Conservation (phyloP, 345 rosid genomes). For the Rubroshorea leprosula region DNA sequence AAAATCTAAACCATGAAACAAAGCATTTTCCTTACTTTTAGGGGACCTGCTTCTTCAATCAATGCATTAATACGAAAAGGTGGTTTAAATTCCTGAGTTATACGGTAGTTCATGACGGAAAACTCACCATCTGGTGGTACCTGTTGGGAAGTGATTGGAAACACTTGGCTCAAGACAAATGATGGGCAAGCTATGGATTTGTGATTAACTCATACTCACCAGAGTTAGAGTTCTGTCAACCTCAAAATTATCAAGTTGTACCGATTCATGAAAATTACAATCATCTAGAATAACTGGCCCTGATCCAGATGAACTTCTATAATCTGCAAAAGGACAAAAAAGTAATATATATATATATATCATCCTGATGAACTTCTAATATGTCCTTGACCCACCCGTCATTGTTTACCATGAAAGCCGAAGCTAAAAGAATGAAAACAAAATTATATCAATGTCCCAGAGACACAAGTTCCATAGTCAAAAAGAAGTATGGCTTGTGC, state of each 20-base stretch:
- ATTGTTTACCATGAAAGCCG: too few relatives aligned
- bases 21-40: constrained; percentile 27
- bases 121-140: constrained; percentile 58
- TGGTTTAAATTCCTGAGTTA: constrained; percentile 61
- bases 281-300: constrained; percentile 49
- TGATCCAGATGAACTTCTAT: constrained; percentile 33
- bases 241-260: constrained; percentile 47
- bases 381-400: too few relatives aligned
- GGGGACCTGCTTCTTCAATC: constrained; percentile 54
- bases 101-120: constrained; percentile 52
- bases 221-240: constrained; percentile 39
- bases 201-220: constrained; percentile 26
- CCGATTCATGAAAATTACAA: constrained; percentile 59
- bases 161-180: neutral
- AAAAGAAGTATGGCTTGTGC: neutral
- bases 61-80: constrained; percentile 50
- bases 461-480: neutral
- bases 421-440: too few relatives aligned
- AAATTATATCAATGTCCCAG: neutral
- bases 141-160: constrained; percentile 19
- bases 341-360: too few relatives aligned
- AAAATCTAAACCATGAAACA: neutral
- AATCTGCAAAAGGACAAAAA: constrained; percentile 32
- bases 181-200: neutral
- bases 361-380: too few relatives aligned